phyloP scores from a whole-genome alignment of 805 yeast genomes.

The Candida ulmi region DNA sequence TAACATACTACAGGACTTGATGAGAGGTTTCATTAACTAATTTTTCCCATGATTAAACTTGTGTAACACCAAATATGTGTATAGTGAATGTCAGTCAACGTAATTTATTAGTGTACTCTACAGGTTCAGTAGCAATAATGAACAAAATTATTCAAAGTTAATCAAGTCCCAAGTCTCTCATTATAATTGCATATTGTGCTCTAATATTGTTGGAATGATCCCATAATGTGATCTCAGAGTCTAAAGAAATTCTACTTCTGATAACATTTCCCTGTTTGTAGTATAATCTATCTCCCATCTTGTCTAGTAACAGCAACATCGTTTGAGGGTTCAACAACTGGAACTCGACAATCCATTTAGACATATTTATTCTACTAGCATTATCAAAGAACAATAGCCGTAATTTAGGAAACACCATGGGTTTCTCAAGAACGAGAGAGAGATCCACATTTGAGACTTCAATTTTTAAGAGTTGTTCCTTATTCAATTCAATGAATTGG shows the following conservation, averaged over 20 bases:
- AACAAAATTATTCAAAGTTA: neutral
- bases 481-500: constrained; percentile 4
- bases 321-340: constrained; percentile 7
- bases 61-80: constrained; percentile 47
- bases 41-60: no score
- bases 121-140: constrained; percentile 29
- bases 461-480: constrained; percentile 5
- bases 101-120: constrained; percentile 50
- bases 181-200: constrained; percentile 1
- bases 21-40: constrained; percentile 53
- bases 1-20: constrained; percentile 64
- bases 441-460: constrained; percentile 19
- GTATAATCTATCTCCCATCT: constrained; percentile 10
- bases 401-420: constrained; percentile 14
- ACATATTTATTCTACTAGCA: constrained; percentile 12
- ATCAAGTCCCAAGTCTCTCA: constrained; percentile 2
- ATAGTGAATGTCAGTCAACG: constrained; percentile 65
- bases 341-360: constrained; percentile 16
- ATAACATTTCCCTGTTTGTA: constrained; percentile 2
- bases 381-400: constrained; percentile 23
- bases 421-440: constrained; percentile 10
- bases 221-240: constrained; percentile 9
- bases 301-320: constrained; percentile 10
- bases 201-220: constrained; percentile 1
- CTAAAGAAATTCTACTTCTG: neutral